Evolutionary conservation across 2,329 filamentous ascomycete genomes (phyloP).

Genomic region (Beauveria rudraprayagi): DNA sequence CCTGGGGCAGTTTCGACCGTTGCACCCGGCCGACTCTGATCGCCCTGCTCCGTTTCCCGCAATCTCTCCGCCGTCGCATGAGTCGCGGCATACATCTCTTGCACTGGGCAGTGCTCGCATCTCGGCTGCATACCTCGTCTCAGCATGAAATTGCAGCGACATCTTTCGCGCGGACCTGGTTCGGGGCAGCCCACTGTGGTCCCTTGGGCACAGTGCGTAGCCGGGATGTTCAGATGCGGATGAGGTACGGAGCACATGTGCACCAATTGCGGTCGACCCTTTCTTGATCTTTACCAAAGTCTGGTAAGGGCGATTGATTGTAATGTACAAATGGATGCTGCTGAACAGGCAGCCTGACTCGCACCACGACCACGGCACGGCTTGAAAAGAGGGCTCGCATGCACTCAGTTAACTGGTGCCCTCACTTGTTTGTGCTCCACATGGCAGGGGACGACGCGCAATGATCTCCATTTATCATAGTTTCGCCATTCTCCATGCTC

Average conservation of each 20-base stretch:
- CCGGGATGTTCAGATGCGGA: neutral
- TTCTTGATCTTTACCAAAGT: neutral
- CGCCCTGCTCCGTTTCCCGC: neutral
- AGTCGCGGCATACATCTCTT: neutral
- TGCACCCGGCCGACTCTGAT: neutral
- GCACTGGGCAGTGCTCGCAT: neutral
- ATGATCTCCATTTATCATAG: slow-evolving; percentile 4
- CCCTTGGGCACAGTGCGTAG: neutral
- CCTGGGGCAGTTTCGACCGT: neutral
- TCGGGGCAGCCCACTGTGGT: neutral
- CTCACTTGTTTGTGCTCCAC: neutral
- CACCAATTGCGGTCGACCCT: neutral
- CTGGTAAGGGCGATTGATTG: neutral
- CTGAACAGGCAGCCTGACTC: neutral
- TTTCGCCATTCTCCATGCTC: neutral
- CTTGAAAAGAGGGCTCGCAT: neutral
- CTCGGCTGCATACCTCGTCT: neutral
- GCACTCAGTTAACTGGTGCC: neutral
- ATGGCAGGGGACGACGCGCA: neutral
- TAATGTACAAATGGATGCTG: neutral
- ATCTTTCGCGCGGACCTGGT: neutral
- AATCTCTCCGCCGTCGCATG: neutral
- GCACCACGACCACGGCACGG: neutral
- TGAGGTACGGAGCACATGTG: neutral
- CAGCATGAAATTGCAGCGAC: neutral